These are phyloP conservation scores for Colletotrichum sublineola DNA, from an alignment of 2,329 filamentous ascomycete genomes.

Conservation along the genomic window DNA sequence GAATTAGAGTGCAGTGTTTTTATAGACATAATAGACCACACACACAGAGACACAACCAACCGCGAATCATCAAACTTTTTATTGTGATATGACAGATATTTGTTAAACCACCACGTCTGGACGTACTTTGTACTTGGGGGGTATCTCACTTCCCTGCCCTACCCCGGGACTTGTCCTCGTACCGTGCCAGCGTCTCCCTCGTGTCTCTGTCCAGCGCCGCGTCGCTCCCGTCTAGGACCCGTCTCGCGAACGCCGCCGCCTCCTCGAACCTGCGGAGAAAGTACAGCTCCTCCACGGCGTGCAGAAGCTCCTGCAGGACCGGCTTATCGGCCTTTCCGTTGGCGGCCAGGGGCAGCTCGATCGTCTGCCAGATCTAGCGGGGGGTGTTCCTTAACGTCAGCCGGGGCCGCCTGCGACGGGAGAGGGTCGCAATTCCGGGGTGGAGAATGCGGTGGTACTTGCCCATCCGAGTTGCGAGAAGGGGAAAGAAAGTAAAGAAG, in stretches of 20 bases:
- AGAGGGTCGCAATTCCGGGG: neutral
- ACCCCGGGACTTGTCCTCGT: constrained; percentile 57
- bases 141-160: constrained; percentile 43
- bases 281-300: constrained; percentile 71
- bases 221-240: constrained; percentile 51
- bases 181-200: constrained; percentile 55
- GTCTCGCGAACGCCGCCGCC: constrained; percentile 57
- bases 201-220: constrained; percentile 60
- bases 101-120: neutral
- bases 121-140: no score
- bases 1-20: constrained; percentile 21
- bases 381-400: constrained; percentile 4
- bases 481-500: neutral
- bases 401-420: neutral
- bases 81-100: neutral
- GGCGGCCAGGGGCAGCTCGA: constrained; percentile 57
- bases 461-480: neutral
- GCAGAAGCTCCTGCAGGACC: constrained; percentile 63
- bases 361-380: constrained; percentile 58
- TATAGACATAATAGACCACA: constrained; percentile 26
- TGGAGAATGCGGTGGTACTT: neutral
- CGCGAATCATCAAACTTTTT: constrained; percentile 19
- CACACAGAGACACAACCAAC: neutral
- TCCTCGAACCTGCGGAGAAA: constrained; percentile 64
- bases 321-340: constrained; percentile 56